A percentile compares a stretch with the other conserved stretches of the same genome.
Conservation (phyloP, 2,329 filamentous ascomycete species). For the Nemania sp. region DNA sequence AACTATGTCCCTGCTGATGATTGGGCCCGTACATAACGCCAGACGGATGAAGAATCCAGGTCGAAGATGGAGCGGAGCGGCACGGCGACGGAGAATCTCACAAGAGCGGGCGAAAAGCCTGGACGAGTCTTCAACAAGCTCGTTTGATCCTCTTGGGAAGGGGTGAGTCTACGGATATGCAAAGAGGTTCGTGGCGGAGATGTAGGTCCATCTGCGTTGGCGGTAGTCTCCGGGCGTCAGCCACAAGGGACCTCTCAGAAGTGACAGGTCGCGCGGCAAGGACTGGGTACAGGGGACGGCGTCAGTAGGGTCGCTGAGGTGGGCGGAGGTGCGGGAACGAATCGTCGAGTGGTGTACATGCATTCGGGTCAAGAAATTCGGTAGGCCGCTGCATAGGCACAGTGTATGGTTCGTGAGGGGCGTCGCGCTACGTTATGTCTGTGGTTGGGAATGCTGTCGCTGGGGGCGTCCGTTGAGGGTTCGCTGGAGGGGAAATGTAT, state of each 20-base stretch:
- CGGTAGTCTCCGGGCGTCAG: constrained; percentile 47
- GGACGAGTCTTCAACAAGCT: constrained; percentile 42
- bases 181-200: constrained; percentile 63
- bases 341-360: constrained; percentile 36
- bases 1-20: constrained; percentile 74
- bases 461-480: not conserved
- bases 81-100: constrained; percentile 34
- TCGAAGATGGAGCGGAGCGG: constrained; percentile 7
- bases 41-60: constrained; percentile 28
- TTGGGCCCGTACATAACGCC: constrained; percentile 74
- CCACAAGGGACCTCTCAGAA: constrained; percentile 20
- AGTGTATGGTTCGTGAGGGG: not conserved
- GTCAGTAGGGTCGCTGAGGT: constrained; percentile 37
- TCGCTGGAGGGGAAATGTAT: not conserved
- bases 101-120: constrained; percentile 30
- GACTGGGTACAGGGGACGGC: constrained; percentile 3
- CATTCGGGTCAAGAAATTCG: constrained; percentile 36
- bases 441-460: not conserved
- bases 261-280: constrained; percentile 14
- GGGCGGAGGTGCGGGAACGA: constrained; percentile 29
- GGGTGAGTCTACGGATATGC: constrained; percentile 58
- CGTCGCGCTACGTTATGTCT: not conserved
- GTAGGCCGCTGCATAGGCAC: constrained; percentile 36
- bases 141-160: constrained; percentile 50
- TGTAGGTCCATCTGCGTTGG: constrained; percentile 71